Conservation (phyloP, 345 rosid species). For the Raphanus sativus region DNA sequence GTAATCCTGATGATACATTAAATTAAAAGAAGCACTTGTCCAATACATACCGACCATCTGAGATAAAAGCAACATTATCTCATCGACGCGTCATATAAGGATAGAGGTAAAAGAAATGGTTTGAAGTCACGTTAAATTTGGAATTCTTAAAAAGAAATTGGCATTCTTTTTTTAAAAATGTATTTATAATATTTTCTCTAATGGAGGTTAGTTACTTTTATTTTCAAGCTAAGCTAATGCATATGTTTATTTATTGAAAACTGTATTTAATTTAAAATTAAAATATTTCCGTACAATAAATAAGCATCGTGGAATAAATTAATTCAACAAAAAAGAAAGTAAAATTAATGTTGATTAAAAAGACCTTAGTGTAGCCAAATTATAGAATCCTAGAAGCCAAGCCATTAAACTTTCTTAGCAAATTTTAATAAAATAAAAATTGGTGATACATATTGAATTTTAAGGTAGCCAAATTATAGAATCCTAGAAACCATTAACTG, state of each 20-base stretch:
- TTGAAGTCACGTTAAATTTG: neutral
- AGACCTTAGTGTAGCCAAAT: neutral
- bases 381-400: neutral
- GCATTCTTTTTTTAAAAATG: too few relatives aligned
- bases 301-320: neutral
- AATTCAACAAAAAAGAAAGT: neutral
- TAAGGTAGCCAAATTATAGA: too few relatives aligned
- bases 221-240: neutral
- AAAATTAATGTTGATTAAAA: neutral
- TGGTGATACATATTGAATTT: neutral
- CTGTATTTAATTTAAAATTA: neutral
- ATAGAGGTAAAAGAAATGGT: too few relatives aligned
- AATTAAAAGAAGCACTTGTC: neutral
- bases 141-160: neutral
- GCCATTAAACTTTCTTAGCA: too few relatives aligned
- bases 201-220: too few relatives aligned
- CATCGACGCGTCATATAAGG: neutral
- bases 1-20: slow-evolving; percentile 3
- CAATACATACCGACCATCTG: neutral
- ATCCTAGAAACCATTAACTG: too few relatives aligned
- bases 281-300: too few relatives aligned
- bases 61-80: neutral
- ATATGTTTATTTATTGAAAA: neutral
- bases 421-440: too few relatives aligned
- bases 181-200: too few relatives aligned